phyloP scores from a whole-genome alignment of 345 rosid genomes.

The Camelina hispida region DNA sequence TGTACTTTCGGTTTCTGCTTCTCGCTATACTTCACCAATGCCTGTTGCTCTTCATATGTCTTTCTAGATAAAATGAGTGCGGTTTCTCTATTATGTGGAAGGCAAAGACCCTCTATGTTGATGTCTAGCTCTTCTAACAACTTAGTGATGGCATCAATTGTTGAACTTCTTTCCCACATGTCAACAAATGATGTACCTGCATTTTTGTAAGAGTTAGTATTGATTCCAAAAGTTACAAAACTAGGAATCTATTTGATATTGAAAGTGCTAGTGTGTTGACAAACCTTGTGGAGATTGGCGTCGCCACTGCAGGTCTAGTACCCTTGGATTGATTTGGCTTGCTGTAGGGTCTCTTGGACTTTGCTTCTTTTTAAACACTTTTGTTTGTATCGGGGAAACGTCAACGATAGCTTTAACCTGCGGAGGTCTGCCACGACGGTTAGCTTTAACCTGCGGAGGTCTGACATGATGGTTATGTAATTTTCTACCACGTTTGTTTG shows the following conservation, averaged over 20 bases:
- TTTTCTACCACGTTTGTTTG: constrained; percentile 36
- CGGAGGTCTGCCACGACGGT: neutral
- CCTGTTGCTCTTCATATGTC: constrained; percentile 42
- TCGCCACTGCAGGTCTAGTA: constrained; percentile 20
- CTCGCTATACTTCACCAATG: constrained; percentile 42
- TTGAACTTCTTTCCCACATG: constrained; percentile 37
- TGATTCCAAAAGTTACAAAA: neutral
- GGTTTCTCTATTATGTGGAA: constrained; percentile 40
- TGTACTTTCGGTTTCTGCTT: constrained; percentile 64
- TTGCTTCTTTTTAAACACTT: constrained; percentile 55
- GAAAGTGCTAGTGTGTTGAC: neutral
- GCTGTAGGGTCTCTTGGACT: constrained; percentile 46
- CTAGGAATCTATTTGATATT: neutral
- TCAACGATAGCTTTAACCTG: neutral
- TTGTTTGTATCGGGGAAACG: constrained; percentile 38
- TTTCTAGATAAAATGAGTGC: constrained; percentile 57
- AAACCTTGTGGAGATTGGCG: constrained; percentile 40
- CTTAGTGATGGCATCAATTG: constrained; percentile 49
- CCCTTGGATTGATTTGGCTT: constrained; percentile 31
- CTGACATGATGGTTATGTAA: neutral
- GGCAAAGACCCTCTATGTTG: constrained; percentile 42
- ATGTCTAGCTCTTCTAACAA: constrained; percentile 55
- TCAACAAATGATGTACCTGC: constrained; percentile 53
- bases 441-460: neutral
- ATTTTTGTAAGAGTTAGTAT: constrained; percentile 20